A percentile compares a stretch with the other conserved stretches of the same genome.
Evolutionary conservation across 2,329 filamentous ascomycete genomes (phyloP).

Genomic region (Cladosporium sp.): DNA sequence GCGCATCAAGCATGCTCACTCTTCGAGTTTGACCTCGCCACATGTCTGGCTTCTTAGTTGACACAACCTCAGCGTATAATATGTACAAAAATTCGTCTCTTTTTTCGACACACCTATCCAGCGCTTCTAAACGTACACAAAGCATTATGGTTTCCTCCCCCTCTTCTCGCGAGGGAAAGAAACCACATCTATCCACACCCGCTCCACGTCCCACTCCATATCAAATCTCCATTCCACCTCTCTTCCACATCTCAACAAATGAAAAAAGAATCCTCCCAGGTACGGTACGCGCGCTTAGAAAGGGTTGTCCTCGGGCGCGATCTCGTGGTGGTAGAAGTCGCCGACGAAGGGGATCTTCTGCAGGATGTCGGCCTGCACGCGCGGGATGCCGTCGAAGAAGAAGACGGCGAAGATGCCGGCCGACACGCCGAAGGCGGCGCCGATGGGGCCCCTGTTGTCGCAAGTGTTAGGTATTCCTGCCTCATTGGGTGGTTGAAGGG

Average conservation of each 20-base stretch:
- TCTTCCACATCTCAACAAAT: background rate
- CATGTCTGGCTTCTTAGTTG: background rate
- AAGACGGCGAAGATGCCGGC: slow-evolving; percentile 58
- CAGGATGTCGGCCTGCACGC: slow-evolving; percentile 49
- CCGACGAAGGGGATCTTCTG: slow-evolving; percentile 56
- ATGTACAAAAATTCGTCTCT: background rate
- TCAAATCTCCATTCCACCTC: background rate
- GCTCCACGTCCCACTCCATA: background rate
- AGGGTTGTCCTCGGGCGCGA: slow-evolving; percentile 62
- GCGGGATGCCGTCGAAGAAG: slow-evolving; percentile 62
- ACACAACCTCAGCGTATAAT: slow-evolving; percentile 1
- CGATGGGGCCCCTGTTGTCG: slow-evolving; percentile 32
- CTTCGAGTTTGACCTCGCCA: background rate
- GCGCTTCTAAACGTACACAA: slow-evolving; percentile 7
- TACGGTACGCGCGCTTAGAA: slow-evolving; percentile 34
- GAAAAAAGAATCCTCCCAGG: background rate
- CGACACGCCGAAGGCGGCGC: slow-evolving; percentile 53
- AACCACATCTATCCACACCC: background rate
- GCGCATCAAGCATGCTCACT: too few relatives aligned
- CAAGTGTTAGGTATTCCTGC: background rate
- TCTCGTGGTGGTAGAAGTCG: slow-evolving; percentile 52
- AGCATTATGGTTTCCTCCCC: background rate
- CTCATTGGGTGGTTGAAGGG: background rate
- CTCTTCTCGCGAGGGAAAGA: background rate
- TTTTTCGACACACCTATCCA: background rate